phyloP scores from a whole-genome alignment of 2,329 filamentous ascomycete species.

The Camillea tinctor region DNA sequence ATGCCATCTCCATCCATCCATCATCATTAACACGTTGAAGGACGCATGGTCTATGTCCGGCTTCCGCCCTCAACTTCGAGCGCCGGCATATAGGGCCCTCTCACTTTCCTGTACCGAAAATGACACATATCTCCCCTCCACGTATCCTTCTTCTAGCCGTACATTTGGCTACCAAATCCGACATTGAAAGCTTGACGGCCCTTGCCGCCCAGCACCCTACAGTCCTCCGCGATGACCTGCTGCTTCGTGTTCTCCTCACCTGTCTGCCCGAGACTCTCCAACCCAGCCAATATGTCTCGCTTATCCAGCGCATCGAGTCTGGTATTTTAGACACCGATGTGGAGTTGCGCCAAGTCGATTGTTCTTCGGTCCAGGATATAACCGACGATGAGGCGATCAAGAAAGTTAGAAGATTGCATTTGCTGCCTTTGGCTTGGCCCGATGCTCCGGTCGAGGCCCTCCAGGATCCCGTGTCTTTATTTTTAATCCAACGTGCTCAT shows the following conservation, averaged over 20 bases:
- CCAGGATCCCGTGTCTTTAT: constrained; percentile 58
- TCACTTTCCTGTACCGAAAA: constrained; percentile 16
- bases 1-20: not conserved
- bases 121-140: constrained; percentile 55
- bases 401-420: constrained; percentile 60
- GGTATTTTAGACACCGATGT: constrained; percentile 42
- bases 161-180: constrained; percentile 64
- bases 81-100: not conserved
- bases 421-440: constrained; percentile 56
- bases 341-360: constrained; percentile 49
- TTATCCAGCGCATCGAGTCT: constrained; percentile 57
- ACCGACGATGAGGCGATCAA: constrained; percentile 64
- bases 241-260: constrained; percentile 72
- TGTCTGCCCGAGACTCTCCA: constrained; percentile 72
- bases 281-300: constrained; percentile 60
- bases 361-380: constrained; percentile 54
- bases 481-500: constrained; percentile 66
- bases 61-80: not conserved
- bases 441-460: constrained; percentile 47
- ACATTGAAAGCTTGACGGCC: constrained; percentile 61
- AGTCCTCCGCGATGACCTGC: constrained; percentile 61
- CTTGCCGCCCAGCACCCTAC: constrained; percentile 57
- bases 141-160: constrained; percentile 73
- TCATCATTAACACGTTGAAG: not conserved
- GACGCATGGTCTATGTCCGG: not conserved